Percentiles rank a stretch among this genome's conserved stretches.
Conservation (phyloP, 2,329 filamentous ascomycete species). For the Pyricularia grisea region DNA sequence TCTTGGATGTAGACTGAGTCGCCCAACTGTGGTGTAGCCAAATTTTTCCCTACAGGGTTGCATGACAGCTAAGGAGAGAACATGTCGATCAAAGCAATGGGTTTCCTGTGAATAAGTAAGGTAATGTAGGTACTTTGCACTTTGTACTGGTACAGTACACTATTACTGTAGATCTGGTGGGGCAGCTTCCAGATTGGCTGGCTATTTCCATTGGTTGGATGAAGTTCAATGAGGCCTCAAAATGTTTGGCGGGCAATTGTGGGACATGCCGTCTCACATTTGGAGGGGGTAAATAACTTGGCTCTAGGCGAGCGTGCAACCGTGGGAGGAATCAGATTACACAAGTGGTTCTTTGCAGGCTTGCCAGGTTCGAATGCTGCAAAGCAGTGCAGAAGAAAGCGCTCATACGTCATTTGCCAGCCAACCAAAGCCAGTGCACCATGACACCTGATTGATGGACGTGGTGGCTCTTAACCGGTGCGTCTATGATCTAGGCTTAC, state of each 20-base stretch:
- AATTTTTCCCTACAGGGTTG: not conserved
- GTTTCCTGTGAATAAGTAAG: too few species aligned
- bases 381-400: not conserved
- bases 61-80: not conserved
- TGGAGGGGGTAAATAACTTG: not conserved
- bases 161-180: not conserved
- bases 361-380: too few species aligned
- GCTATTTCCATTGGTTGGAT: not conserved
- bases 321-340: not conserved
- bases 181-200: not conserved
- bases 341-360: not conserved
- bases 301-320: too few species aligned
- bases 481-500: not conserved
- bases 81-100: not conserved
- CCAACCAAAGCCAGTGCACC: not conserved
- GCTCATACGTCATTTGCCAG: not conserved
- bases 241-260: not conserved
- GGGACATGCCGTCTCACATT: not conserved
- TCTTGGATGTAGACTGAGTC: not conserved
- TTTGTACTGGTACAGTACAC: not conserved
- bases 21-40: not conserved
- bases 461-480: not conserved
- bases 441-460: not conserved
- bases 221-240: not conserved
- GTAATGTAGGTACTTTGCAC: not conserved